Evolutionary conservation across 148 eudicot species (phyloP), one percentile per base, ranked within the genome.

Genomic region (Nyssa sinensis): DNA sequence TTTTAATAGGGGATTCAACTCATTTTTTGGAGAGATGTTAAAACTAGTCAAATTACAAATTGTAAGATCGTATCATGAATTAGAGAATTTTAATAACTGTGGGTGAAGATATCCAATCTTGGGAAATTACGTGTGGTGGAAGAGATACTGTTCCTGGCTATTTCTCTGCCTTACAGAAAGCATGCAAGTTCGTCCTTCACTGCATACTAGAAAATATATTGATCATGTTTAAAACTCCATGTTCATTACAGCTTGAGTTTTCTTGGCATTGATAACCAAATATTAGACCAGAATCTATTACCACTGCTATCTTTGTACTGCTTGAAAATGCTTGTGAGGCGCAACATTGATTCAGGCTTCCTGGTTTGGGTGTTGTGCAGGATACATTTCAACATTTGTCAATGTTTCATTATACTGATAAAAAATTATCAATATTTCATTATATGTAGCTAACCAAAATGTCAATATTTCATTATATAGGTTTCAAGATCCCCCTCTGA

Each of bases 401-500:
- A 58, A n/a, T 67, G 19, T 41, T 39, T 67, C 17, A 37, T 19
- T 37, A 57, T 35, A 32, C 23, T 59, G 34, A 12, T 59, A 23
- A 0, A 57, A 74, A 51, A 16, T 39, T 14, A 14, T 28, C 64
- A 58, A n/a, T 67, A 27, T 41, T 39, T 67, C 17, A 37, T 19
- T 37, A 57, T 35, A 32, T 23, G 37, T n/a, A n/a, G 34, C 6
- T 59, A 23, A 0, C n/a, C n/a, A 57, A 74, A 51, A 16, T 14
- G n/a, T n/a, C n/a, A n/a, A n/a, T n/a, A n/a, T n/a, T n/a, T n/a
- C n/a, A n/a, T n/a, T n/a, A 35, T 37, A 41, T 82, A 95, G 98
- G 96, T 89, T 66, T 90, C 98, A 74, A 92, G 86, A 84, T 77
- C 91, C 30, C 93, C 98, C 6, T 95, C 97, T 64, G 97, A 90